phyloP scores from a whole-genome alignment of 805 yeast species.

The Komagataella kurtzmanii region DNA sequence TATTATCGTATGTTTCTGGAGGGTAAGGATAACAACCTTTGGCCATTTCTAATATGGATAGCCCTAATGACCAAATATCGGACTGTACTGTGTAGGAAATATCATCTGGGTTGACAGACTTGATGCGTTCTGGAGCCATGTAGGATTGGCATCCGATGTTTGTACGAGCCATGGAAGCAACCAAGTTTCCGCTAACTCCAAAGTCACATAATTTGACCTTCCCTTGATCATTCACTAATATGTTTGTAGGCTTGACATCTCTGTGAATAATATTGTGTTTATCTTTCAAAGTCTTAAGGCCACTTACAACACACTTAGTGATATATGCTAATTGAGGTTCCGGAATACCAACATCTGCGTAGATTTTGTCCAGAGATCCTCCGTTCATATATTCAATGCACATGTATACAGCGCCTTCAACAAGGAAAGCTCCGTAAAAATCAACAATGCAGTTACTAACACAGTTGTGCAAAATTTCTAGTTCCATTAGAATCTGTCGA shows the following conservation, averaged over 20 bases:
- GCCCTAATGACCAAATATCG: slow-evolving; percentile 91
- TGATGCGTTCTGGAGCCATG: slow-evolving; percentile 97
- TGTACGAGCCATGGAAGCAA: slow-evolving; percentile 88
- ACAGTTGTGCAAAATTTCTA: slow-evolving; percentile 88
- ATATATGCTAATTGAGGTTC: slow-evolving; percentile 74
- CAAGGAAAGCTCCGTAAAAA: slow-evolving; percentile 93
- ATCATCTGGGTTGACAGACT: slow-evolving; percentile 59
- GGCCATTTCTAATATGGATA: slow-evolving; percentile 78
- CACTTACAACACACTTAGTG: slow-evolving; percentile 67
- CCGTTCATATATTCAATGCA: slow-evolving; percentile 98
- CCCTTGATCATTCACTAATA: slow-evolving; percentile 66
- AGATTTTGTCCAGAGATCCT: slow-evolving; percentile 81
- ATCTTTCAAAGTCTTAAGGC: slow-evolving; percentile 77
- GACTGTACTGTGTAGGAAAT: slow-evolving; percentile 83
- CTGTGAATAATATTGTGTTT: slow-evolving; percentile 87
- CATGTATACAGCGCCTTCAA: slow-evolving; percentile 96
- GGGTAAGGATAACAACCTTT: slow-evolving; percentile 94
- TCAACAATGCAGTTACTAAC: slow-evolving; percentile 85
- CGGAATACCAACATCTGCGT: slow-evolving; percentile 50
- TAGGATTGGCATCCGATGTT: slow-evolving; percentile 96
- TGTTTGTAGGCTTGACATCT: slow-evolving; percentile 94
- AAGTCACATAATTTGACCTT: slow-evolving; percentile 87
- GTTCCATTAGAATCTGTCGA: slow-evolving; percentile 90
- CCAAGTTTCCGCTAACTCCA: slow-evolving; percentile 91
- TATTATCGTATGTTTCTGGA: slow-evolving; percentile 80